phyloP scores from a whole-genome alignment of 2,329 filamentous ascomycete species.

The Myriosclerotinia curreyana region DNA sequence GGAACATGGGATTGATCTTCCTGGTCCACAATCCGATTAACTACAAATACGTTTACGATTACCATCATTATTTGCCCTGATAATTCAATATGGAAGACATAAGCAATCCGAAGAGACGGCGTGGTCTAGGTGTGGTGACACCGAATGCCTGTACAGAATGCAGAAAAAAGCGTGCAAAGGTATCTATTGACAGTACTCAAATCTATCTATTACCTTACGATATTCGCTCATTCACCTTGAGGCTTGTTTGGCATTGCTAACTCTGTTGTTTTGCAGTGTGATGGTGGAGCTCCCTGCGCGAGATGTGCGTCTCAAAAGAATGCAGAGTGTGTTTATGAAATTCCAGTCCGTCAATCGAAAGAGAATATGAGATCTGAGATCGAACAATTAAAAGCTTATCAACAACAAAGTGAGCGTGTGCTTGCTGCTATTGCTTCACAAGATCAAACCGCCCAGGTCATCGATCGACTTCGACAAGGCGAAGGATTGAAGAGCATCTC shows the following conservation, averaged over 20 bases:
- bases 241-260: neutral
- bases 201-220: neutral
- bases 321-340: slow-evolving; percentile 58
- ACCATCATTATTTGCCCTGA: neutral
- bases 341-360: slow-evolving; percentile 62
- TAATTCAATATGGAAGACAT: slow-evolving; percentile 23
- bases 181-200: slow-evolving; percentile 13
- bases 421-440: slow-evolving; percentile 48
- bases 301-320: slow-evolving; percentile 55
- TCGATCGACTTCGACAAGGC: slow-evolving; percentile 52
- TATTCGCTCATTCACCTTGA: no score
- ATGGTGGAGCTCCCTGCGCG: slow-evolving; percentile 49
- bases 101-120: slow-evolving; percentile 33
- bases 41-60: neutral
- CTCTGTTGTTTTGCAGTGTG: slow-evolving; percentile 46
- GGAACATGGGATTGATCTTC: slow-evolving; percentile 4
- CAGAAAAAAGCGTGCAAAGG: slow-evolving; percentile 39
- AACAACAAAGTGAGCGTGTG: slow-evolving; percentile 54
- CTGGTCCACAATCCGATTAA: neutral
- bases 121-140: slow-evolving; percentile 36
- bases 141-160: slow-evolving; percentile 39
- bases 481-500: slow-evolving; percentile 55
- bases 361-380: slow-evolving; percentile 59
- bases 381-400: slow-evolving; percentile 53
- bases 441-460: slow-evolving; percentile 46